Percentiles rank a stretch among this genome's conserved stretches.
Evolutionary conservation across 2,329 filamentous ascomycete species (phyloP).

Genomic region (Dothistroma septosporum): DNA sequence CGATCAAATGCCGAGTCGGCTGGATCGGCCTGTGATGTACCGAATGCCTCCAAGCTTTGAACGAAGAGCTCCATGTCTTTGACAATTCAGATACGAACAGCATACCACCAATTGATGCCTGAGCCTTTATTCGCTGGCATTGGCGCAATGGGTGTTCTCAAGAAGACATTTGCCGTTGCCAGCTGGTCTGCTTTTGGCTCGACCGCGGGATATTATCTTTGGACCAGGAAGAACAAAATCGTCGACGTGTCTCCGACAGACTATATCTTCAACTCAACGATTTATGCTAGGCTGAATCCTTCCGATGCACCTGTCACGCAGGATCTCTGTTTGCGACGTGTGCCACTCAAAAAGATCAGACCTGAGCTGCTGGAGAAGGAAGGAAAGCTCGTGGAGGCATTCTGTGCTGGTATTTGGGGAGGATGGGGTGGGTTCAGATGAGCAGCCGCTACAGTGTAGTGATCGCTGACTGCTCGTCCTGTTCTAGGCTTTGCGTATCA

Average conservation of each 20-base stretch:
- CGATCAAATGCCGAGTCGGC: background rate
- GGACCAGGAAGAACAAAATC: conserved; percentile 54
- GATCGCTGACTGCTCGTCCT: background rate
- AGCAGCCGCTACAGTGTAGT: background rate
- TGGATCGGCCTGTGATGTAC: background rate
- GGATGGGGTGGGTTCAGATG: conserved; percentile 52
- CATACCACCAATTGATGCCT: conserved; percentile 2
- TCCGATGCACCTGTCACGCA: conserved; percentile 59
- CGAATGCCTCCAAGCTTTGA: background rate
- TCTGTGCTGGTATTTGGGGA: conserved; percentile 65
- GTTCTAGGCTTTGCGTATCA: conserved; percentile 55
- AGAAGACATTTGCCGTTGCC: conserved; percentile 29
- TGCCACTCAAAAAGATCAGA: conserved; percentile 61
- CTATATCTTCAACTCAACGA: conserved; percentile 56
- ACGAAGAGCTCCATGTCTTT: background rate
- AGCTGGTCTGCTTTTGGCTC: conserved; percentile 41
- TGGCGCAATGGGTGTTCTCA: conserved; percentile 32
- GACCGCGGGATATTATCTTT: conserved; percentile 50
- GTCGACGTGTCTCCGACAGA: conserved; percentile 58
- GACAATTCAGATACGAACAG: background rate
- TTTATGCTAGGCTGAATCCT: conserved; percentile 59
- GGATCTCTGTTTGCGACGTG: conserved; percentile 60
- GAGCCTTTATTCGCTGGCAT: conserved; percentile 8
- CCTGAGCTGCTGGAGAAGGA: conserved; percentile 62
- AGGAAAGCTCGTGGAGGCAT: conserved; percentile 58